Conservation (phyloP, 805 yeast species). For the Naumovozyma castellii region DNA sequence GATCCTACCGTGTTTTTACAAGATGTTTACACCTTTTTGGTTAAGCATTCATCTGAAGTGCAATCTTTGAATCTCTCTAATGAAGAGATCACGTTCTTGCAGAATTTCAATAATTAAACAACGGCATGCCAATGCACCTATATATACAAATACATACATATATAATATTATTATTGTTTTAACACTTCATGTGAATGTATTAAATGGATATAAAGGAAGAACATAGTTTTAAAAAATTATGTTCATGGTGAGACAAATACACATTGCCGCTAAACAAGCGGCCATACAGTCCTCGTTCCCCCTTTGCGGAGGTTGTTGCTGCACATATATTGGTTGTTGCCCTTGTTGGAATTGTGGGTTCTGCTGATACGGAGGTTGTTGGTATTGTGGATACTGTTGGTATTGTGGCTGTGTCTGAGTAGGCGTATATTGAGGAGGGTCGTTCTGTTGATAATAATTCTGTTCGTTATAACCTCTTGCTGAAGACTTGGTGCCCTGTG, state of each 20-base stretch:
- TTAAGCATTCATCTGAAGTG: constrained; percentile 16
- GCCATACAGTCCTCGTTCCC: constrained; percentile 35
- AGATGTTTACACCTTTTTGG: constrained; percentile 22
- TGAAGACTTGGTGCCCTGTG: not conserved
- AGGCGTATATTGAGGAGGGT: constrained; percentile 5
- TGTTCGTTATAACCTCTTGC: not conserved
- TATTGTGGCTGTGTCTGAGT: constrained; percentile 8
- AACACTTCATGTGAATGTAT: no score
- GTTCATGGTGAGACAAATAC: constrained; percentile 45
- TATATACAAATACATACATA: not conserved
- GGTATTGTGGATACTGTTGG: constrained; percentile 9
- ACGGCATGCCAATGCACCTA: no score
- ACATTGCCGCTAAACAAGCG: constrained; percentile 43
- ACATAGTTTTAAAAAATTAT: constrained; percentile 30
- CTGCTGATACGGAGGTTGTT: constrained; percentile 29
- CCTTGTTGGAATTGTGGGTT: constrained; percentile 33
- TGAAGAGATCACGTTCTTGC: constrained; percentile 21
- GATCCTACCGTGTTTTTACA: constrained; percentile 24
- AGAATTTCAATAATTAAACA: constrained; percentile 15
- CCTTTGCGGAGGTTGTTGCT: constrained; percentile 32
- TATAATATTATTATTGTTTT: no score
- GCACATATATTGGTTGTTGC: constrained; percentile 42
- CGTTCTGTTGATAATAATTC: constrained; percentile 32
- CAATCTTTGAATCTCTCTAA: constrained; percentile 14
- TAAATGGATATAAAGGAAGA: no score